A percentile compares a stretch with the other conserved stretches of the same genome.
phyloP scores from a whole-genome alignment of 2,329 filamentous ascomycete genomes.

The Penicillium brevicompactum region DNA sequence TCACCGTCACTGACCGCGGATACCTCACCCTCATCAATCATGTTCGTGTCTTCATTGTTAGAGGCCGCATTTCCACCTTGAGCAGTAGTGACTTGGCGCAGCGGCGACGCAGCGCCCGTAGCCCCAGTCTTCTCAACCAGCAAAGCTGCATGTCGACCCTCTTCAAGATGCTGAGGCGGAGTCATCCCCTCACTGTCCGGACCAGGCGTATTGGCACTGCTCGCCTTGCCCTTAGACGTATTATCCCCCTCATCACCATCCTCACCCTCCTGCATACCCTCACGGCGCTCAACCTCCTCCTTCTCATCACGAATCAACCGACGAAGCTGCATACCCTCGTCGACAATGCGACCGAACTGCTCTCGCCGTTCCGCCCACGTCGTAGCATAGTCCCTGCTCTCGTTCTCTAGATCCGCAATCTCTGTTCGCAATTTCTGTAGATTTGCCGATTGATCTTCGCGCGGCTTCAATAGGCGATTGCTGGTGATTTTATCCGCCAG shows the following conservation, averaged over 20 bases:
- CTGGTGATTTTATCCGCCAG: conserved; percentile 83
- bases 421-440: conserved; percentile 83
- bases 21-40: conserved; percentile 56
- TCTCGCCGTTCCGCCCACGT: conserved; percentile 84
- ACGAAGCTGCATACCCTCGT: conserved; percentile 84
- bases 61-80: conserved; percentile 26
- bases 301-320: conserved; percentile 91
- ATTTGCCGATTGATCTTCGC: conserved; percentile 79
- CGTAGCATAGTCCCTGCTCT: conserved; percentile 76
- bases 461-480: conserved; percentile 75
- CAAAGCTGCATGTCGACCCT: conserved; percentile 25
- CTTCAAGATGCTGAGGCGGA: conserved; percentile 39
- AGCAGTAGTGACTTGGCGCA: conserved; percentile 38
- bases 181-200: conserved; percentile 50
- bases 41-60: conserved; percentile 60
- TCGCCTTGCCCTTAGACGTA: conserved; percentile 51
- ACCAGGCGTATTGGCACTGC: conserved; percentile 52
- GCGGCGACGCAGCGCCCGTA: conserved; percentile 38
- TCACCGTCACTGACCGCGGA: conserved; percentile 37
- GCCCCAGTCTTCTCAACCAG: conserved; percentile 36
- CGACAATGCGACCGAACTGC: conserved; percentile 85
- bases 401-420: conserved; percentile 81
- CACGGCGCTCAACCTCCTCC: conserved; percentile 85
- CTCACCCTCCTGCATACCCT: conserved; percentile 71
- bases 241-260: conserved; percentile 59